Base-by-base conservation (phyloP, 2,329 filamentous ascomycete genomes). In the Phaeosphaeriaceae sp. region DNA sequence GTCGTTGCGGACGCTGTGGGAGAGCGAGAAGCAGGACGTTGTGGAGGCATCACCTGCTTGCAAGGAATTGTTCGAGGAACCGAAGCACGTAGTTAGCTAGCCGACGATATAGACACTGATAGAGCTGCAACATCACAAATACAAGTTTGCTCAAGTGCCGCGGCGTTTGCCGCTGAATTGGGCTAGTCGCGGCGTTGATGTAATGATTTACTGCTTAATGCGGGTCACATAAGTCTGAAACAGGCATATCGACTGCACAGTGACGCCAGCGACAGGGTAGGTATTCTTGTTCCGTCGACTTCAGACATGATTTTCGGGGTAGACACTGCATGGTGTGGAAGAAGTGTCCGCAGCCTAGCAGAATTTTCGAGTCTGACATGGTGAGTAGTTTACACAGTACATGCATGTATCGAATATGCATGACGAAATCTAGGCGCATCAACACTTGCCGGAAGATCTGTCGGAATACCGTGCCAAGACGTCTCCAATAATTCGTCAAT, bases 1-100 rank as follows among this genome's bases (percentile, higher is more conserved):
- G 15, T 53, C 31, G 20, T 7, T 61, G 33, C 53, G 25, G 44
- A 48, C 44, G 7, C 40, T 46, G 19, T 71, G 68, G 68, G 49
- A 52, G 22, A 22, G 25, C 33, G 68, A 71, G 52, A 70, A 68
- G 47, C 36, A 3, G 25, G 51, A 60, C 5, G 22, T 71, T 21
- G 44, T 56, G 4, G 44, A 49, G 17, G 49, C 56, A 15, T 51
- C 49, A 11, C 22, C 55, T 24, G 54, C 47, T 25, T 57, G 63
- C 41, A 47, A 24, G 20, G 54, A 41, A 7, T 36, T 70, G 25
- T 70, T 71, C 36, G 55, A 56, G 40, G 44, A n/a, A 13, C 36
- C 36, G 17, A 13, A 40, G 36, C 3, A 40, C 44, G 20, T 24
- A 19, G 22, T n/a, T 27, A 13, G n/a, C 11, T 21, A 45, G 42